Conservation (phyloP, 208 protist genomes). For the Crithidia expoeki region DNA sequence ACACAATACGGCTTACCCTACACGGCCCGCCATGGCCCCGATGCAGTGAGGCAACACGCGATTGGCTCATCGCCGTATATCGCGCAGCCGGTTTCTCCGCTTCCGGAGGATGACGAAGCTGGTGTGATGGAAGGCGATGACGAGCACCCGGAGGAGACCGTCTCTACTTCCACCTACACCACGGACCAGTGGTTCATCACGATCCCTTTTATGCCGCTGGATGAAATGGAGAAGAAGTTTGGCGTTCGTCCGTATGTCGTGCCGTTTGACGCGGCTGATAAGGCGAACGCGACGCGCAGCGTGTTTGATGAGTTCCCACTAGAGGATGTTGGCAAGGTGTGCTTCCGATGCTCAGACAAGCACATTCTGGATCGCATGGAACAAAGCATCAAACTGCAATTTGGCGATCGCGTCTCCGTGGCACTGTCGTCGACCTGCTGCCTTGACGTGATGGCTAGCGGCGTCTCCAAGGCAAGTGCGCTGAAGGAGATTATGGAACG, state of each 20-base stretch:
- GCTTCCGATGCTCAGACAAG: conserved; percentile 53
- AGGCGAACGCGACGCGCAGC: conserved; percentile 28
- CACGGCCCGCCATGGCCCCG: conserved; percentile 28
- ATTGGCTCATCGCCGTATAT: conserved; percentile 1
- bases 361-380: conserved; percentile 48
- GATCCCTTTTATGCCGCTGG: conserved; percentile 26
- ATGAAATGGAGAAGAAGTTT: conserved; percentile 63
- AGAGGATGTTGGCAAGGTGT: conserved; percentile 68
- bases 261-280: conserved; percentile 34
- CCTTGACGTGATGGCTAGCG: conserved; percentile 62
- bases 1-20: conserved; percentile 38
- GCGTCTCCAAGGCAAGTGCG: conserved; percentile 62
- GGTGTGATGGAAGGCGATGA: conserved; percentile 22
- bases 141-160: conserved; percentile 34
- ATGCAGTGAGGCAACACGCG: neutral
- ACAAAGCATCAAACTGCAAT: conserved; percentile 37
- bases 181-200: conserved; percentile 60
- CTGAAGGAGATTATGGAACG: conserved; percentile 45
- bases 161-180: conserved; percentile 54
- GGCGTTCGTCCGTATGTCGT: conserved; percentile 52
- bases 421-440: conserved; percentile 62
- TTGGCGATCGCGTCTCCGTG: conserved; percentile 48
- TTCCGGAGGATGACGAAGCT: conserved; percentile 3
- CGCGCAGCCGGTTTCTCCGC: neutral
- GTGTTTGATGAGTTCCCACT: conserved; percentile 58